phyloP scores from a whole-genome alignment of 2,329 filamentous ascomycete species.

The Hymenoscyphus linearis region DNA sequence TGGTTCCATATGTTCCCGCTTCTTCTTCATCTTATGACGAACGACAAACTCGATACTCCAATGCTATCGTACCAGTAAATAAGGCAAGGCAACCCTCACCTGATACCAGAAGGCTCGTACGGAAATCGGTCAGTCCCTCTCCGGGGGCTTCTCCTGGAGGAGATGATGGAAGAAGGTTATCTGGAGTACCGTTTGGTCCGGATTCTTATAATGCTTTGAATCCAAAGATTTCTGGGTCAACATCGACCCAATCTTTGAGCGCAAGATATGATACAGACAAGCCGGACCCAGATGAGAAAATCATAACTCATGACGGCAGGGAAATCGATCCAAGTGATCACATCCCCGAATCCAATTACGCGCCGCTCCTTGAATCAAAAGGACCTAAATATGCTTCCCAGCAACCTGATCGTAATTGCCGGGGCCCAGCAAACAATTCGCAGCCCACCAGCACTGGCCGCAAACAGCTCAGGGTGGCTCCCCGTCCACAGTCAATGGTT shows the following conservation, averaged over 20 bases:
- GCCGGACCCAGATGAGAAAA: constrained; percentile 58
- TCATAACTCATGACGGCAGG: constrained; percentile 69
- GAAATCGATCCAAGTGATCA: constrained; percentile 79
- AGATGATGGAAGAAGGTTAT: constrained; percentile 43
- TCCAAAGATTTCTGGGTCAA: constrained; percentile 40
- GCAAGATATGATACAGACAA: constrained; percentile 27
- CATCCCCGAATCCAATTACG: constrained; percentile 52
- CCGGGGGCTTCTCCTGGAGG: constrained; percentile 44
- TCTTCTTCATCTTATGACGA: constrained; percentile 27
- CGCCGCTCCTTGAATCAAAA: constrained; percentile 41
- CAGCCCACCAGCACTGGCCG: constrained; percentile 47
- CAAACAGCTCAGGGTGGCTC: constrained; percentile 45
- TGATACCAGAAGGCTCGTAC: constrained; percentile 40
- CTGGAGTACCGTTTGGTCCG: constrained; percentile 65
- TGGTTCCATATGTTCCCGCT: constrained; percentile 21
- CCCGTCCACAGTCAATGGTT: constrained; percentile 44
- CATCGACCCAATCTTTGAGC: constrained; percentile 25
- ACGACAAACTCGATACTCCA: constrained; percentile 23
- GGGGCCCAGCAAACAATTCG: constrained; percentile 47
- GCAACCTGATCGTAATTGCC: constrained; percentile 31
- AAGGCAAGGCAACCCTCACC: constrained; percentile 28
- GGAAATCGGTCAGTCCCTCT: constrained; percentile 71
- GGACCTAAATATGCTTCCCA: constrained; percentile 37
- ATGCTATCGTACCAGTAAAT: constrained; percentile 29
- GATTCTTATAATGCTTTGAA: constrained; percentile 73